Evolutionary conservation across 495 filamentous ascomycete genomes (phyloP).

Genomic region (Immersiella caudata): DNA sequence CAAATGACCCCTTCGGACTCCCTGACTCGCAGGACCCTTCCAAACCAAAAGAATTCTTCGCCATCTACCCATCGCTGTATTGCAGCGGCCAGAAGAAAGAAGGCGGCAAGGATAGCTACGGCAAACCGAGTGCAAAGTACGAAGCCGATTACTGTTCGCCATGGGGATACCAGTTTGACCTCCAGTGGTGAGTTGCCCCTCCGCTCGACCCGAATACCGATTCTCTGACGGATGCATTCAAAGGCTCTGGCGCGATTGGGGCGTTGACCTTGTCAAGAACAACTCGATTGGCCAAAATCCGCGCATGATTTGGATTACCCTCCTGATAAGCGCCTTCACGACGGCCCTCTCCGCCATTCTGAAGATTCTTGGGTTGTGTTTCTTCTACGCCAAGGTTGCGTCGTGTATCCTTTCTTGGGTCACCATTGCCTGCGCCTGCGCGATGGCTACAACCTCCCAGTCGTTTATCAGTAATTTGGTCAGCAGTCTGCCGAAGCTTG

Average conservation of each 20-base stretch:
- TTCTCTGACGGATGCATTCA: not conserved
- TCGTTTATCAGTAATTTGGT: slow-evolving; percentile 1
- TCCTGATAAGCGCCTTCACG: slow-evolving; percentile 1
- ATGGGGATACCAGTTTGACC: slow-evolving; percentile 20
- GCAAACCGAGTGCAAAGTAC: not conserved
- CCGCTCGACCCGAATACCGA: not conserved
- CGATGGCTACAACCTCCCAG: slow-evolving; percentile 1
- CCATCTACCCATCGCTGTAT: slow-evolving; percentile 19
- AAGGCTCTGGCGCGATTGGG: slow-evolving; percentile 19
- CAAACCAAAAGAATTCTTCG: slow-evolving; percentile 20
- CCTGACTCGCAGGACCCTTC: slow-evolving; percentile 18
- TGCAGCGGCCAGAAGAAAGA: slow-evolving; percentile 20
- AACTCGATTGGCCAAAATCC: slow-evolving; percentile 14
- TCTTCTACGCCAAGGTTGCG: slow-evolving; percentile 1
- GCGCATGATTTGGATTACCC: slow-evolving; percentile 9
- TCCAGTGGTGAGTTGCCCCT: slow-evolving; percentile 10
- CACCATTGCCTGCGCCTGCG: not conserved
- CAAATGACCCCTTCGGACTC: slow-evolving; percentile 2
- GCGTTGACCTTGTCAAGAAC: slow-evolving; percentile 12
- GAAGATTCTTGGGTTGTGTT: slow-evolving; percentile 1
- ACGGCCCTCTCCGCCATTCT: not conserved
- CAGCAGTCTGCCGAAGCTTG: not conserved
- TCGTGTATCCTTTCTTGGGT: slow-evolving; percentile 4
- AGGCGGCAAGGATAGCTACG: not conserved
- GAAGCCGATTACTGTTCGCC: slow-evolving; percentile 21